Evolutionary conservation across 352 stramenopile species (phyloP).

Genomic region (Phytophthora europaea): DNA sequence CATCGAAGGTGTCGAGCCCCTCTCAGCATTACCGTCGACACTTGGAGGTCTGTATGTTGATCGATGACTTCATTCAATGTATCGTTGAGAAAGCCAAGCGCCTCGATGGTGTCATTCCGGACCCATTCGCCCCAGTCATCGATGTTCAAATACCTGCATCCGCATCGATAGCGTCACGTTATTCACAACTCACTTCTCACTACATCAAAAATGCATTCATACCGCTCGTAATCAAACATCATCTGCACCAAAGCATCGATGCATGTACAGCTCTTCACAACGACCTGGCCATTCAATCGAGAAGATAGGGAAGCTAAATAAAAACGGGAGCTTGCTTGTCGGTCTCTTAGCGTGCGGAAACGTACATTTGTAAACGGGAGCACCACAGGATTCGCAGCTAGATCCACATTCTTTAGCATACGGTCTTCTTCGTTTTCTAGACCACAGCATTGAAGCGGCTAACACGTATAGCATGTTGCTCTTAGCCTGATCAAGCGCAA

Average conservation of each 20-base stretch:
- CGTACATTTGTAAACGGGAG: conserved; percentile 73
- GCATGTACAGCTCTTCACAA: conserved; percentile 69
- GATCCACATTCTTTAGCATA: conserved; percentile 70
- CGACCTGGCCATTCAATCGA: conserved; percentile 43
- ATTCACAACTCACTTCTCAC: neutral
- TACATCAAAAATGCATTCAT: conserved; percentile 1
- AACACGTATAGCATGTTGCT: neutral
- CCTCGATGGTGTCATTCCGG: conserved; percentile 81
- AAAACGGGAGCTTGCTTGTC: neutral
- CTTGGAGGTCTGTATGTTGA: conserved; percentile 74
- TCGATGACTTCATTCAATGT: conserved; percentile 85
- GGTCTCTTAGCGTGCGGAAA: neutral
- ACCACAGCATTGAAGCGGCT: conserved; percentile 65
- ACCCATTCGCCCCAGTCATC: conserved; percentile 83
- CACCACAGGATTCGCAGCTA: conserved; percentile 52
- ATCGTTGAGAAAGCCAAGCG: conserved; percentile 72
- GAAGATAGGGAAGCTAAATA: neutral
- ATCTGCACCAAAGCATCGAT: conserved; percentile 72
- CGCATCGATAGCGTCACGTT: neutral
- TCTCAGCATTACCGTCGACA: conserved; percentile 63
- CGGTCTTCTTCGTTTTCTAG: conserved; percentile 62
- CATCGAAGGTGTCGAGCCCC: neutral
- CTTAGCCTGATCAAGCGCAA: neutral
- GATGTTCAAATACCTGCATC: conserved; percentile 74
- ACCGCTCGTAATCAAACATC: conserved; percentile 87